These are phyloP conservation scores for Juncus effusus DNA, from an alignment of 176 grass and related monocot species.

Conservation along the genomic window DNA sequence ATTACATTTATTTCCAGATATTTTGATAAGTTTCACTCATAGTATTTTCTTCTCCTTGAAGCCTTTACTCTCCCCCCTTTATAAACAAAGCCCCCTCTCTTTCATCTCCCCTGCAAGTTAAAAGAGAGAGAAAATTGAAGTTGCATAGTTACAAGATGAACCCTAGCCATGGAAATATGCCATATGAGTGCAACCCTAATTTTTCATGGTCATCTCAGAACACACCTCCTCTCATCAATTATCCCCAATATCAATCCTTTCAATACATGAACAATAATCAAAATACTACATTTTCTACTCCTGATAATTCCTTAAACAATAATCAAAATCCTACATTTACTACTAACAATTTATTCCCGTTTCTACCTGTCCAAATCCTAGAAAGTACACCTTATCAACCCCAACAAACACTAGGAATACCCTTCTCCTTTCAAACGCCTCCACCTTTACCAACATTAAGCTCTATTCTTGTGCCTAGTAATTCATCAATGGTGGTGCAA, in stretches of 20 bases:
- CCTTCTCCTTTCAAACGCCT: not conserved
- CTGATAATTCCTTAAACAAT: not conserved
- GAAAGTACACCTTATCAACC: not conserved
- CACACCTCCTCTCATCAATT: not conserved
- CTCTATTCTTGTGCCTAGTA: not conserved
- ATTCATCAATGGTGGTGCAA: not conserved
- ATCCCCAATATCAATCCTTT: not conserved
- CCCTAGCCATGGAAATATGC: not conserved
- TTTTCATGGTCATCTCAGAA: not conserved
- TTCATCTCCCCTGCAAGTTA: too few species aligned
- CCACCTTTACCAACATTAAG: not conserved
- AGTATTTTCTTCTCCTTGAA: too few species aligned
- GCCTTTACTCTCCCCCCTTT: too few species aligned
- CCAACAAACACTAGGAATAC: not conserved
- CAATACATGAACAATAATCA: not conserved
- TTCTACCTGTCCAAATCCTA: not conserved
- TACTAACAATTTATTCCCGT: not conserved
- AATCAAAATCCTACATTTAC: not conserved
- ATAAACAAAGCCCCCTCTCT: too few species aligned
- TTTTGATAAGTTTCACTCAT: too few species aligned
- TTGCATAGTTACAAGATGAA: too few species aligned
- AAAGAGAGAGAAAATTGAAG: too few species aligned
- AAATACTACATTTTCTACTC: not conserved
- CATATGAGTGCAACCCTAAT: not conserved
- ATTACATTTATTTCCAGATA: too few species aligned